phyloP scores from a whole-genome alignment of 345 rosid genomes.

The Lumnitzera littorea region DNA sequence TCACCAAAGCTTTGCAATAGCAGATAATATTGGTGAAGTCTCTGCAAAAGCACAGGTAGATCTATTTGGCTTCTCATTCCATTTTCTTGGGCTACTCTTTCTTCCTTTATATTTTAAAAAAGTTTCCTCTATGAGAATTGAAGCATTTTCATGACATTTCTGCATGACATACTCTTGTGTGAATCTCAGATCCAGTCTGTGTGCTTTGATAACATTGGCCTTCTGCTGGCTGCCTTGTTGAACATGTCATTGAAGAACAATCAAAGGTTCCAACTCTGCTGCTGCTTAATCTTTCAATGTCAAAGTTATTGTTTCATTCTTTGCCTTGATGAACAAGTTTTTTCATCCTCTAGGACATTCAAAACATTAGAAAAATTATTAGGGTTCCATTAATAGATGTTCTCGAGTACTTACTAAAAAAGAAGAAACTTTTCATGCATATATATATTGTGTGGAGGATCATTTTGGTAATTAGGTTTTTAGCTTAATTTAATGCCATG shows the following conservation, averaged over 20 bases:
- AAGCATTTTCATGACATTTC: conserved; percentile 3
- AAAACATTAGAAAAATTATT: no score
- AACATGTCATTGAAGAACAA: conserved; percentile 51
- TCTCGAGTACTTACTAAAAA: no score
- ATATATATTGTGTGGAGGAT: no score
- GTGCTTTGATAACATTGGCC: conserved; percentile 69
- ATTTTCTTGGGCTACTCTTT: conserved; percentile 3
- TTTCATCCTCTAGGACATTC: no score
- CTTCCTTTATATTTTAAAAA: not conserved
- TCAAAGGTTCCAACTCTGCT: conserved; percentile 33
- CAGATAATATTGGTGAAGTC: conserved; percentile 91
- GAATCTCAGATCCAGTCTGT: conserved; percentile 59
- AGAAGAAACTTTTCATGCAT: no score
- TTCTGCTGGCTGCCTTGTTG: conserved; percentile 51
- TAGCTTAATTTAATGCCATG: no score
- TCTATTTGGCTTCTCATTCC: not conserved
- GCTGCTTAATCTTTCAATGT: not conserved
- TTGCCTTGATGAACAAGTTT: not conserved
- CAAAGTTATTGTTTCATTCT: not conserved
- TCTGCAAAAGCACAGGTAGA: conserved; percentile 87
- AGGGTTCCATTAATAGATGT: no score
- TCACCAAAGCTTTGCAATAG: conserved; percentile 88
- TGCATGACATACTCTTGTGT: conserved; percentile 5
- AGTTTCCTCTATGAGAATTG: not conserved
- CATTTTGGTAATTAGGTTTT: no score